A percentile compares a stretch with the other conserved stretches of the same genome.
Conservation (phyloP, 441 rosid genomes). For the Kokia cookei region DNA sequence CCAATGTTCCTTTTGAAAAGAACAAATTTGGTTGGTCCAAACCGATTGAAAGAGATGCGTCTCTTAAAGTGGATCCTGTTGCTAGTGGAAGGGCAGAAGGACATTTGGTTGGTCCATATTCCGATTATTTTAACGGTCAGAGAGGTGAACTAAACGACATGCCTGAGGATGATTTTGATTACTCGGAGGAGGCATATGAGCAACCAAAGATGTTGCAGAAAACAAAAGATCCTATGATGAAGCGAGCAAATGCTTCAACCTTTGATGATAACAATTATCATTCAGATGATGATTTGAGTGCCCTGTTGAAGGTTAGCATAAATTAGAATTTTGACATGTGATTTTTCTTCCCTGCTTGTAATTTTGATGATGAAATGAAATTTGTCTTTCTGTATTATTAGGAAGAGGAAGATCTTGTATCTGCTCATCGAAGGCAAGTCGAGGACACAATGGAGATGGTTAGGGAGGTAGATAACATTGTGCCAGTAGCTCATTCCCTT, state of each 20-base stretch:
- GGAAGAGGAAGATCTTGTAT: constrained; percentile 81
- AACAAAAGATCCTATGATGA: constrained; percentile 22
- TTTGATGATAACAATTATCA: constrained; percentile 24
- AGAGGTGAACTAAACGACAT: constrained; percentile 18
- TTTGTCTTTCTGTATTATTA: constrained; percentile 16
- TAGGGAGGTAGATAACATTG: constrained; percentile 43
- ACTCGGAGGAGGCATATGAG: constrained; percentile 28
- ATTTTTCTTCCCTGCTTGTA: background rate
- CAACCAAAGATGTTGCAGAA: constrained; percentile 33
- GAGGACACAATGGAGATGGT: constrained; percentile 71
- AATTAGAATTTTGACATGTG: background rate
- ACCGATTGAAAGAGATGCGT: constrained; percentile 33
- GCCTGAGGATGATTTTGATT: constrained; percentile 33
- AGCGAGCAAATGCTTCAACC: constrained; percentile 15
- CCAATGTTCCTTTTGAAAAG: constrained; percentile 33
- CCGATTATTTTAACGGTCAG: constrained; percentile 21
- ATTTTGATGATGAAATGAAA: background rate
- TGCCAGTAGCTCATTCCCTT: background rate
- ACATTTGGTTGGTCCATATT: constrained; percentile 18
- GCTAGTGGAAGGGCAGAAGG: constrained; percentile 35
- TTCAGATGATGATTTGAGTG: constrained; percentile 58
- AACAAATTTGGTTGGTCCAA: constrained; percentile 38
- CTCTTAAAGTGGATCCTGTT: constrained; percentile 22
- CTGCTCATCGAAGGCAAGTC: constrained; percentile 67
- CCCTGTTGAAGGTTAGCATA: constrained; percentile 49